Conservation (phyloP, 768 basidiomycete species). For the Psilocybe tampanensis region DNA sequence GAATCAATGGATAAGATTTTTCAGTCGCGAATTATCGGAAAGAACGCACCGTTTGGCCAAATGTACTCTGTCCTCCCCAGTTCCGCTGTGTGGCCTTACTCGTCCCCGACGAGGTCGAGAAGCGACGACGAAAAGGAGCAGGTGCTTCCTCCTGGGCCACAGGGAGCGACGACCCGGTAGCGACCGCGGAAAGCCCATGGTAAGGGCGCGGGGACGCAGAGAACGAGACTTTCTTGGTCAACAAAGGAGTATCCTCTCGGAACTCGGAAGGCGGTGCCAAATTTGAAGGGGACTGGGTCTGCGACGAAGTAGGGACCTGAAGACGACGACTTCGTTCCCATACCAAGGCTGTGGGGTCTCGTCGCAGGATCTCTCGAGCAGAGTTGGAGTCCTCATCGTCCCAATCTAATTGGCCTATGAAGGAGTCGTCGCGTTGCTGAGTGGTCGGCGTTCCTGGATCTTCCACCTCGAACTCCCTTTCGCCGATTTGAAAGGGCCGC, state of each 20-base stretch:
- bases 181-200: not conserved
- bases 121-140: slow-evolving; percentile 27
- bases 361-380: not conserved
- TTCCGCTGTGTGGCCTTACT: slow-evolving; percentile 32
- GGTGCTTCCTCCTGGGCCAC: not conserved
- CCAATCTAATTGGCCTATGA: slow-evolving; percentile 32
- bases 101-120: slow-evolving; percentile 33
- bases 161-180: not conserved
- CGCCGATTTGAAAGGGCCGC: slow-evolving; percentile 18
- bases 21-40: not conserved
- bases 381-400: slow-evolving; percentile 34
- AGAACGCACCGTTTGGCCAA: slow-evolving; percentile 65
- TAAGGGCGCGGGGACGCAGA: slow-evolving; percentile 19
- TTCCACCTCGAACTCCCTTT: slow-evolving; percentile 25
- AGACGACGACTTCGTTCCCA: slow-evolving; percentile 2
- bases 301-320: not conserved
- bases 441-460: slow-evolving; percentile 12
- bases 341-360: slow-evolving; percentile 2
- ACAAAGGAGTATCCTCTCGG: slow-evolving; percentile 39
- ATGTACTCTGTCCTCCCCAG: slow-evolving; percentile 64
- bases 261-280: not conserved
- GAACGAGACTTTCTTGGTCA: slow-evolving; percentile 41
- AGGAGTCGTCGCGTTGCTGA: slow-evolving; percentile 24
- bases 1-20: not conserved
- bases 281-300: not conserved